Conservation (phyloP, 148 eudicot genomes). For the Dysphania ambrosioides region DNA sequence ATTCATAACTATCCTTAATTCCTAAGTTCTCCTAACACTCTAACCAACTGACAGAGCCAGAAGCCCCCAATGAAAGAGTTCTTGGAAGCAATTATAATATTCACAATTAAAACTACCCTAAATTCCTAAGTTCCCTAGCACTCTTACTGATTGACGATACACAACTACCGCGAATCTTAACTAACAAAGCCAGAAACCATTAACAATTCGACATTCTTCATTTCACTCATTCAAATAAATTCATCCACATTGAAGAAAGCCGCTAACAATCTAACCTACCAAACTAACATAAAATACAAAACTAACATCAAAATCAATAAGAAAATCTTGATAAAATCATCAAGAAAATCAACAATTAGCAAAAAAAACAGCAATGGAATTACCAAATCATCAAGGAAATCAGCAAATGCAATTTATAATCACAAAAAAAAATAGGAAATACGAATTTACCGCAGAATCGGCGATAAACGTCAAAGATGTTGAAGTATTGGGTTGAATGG, state of each 20-base stretch:
- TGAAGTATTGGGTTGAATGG: constrained; percentile 16
- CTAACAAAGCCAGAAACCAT: no score
- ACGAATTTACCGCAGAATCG: constrained; percentile 23
- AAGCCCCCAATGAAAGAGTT: no score
- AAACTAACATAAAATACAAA: neutral
- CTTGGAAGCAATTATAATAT: no score
- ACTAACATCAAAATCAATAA: no score
- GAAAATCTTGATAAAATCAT: no score
- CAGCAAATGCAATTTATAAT: neutral
- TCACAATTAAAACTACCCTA: no score
- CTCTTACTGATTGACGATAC: no score
- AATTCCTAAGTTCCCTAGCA: no score
- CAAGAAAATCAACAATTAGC: neutral
- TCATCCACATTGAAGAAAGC: neutral
- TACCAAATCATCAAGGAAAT: neutral
- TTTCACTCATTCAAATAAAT: neutral
- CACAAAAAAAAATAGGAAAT: neutral
- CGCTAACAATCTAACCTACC: neutral
- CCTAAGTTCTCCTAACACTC: no score
- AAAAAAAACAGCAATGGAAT: neutral
- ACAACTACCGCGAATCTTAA: no score
- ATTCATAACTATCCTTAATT: no score
- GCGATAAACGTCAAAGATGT: constrained; percentile 24
- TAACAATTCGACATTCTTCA: neutral
- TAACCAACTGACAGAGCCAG: no score